Evolutionary conservation across 2,329 filamentous ascomycete species (phyloP), one percentile per base, ranked within the genome.

Genomic region (Stachybotrys chlorohalonatus): DNA sequence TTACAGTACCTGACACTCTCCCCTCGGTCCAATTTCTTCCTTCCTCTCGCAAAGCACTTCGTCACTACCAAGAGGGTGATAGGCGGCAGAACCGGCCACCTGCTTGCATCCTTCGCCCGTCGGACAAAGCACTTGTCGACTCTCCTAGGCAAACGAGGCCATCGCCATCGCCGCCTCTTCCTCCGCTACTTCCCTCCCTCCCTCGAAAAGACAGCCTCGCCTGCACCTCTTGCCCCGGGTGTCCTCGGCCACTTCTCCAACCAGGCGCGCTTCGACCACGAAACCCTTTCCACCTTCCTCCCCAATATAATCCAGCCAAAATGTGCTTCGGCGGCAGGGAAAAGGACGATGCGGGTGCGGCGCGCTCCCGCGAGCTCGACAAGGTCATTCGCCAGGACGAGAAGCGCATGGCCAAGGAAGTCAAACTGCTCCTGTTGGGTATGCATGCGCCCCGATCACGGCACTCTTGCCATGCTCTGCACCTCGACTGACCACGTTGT

Each of bases 371-470:
- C 68, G 90, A 94, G 70, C 91, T 99, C 63, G 94, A 99, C 68
- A 89, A 87, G 73, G 76, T 83, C 64, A 83, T 99, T 64, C 87
- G 89, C 58, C 82, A 85, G 63, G 94, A 97, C 75, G 90, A 93
- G 76, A 96, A 94, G 81, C 81, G 81, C 62, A 80, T 94, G 79
- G 77, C 87, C 55, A 87, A 87, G 67, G 92, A 96, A 68, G 90
- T 97, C 66, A 99, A 97, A 79, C 85, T 99, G 60, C 76, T 99
- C 62, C 79, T 99, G 62, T 80, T 99, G 60, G 93, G 93, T 96
- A 65, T 55, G 67, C 63, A 39, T 7, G 42, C 49, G 11, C 31
- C 50, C 24, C 16, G 36, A 17, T 45, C 50, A 32, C 50, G 17
- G 24, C 32, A n/a, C n/a, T 13, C 32, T 9, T 51, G 49, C 49